Evolutionary conservation across 2,329 filamentous ascomycete species (phyloP).

Genomic region (Colletotrichum sojae): DNA sequence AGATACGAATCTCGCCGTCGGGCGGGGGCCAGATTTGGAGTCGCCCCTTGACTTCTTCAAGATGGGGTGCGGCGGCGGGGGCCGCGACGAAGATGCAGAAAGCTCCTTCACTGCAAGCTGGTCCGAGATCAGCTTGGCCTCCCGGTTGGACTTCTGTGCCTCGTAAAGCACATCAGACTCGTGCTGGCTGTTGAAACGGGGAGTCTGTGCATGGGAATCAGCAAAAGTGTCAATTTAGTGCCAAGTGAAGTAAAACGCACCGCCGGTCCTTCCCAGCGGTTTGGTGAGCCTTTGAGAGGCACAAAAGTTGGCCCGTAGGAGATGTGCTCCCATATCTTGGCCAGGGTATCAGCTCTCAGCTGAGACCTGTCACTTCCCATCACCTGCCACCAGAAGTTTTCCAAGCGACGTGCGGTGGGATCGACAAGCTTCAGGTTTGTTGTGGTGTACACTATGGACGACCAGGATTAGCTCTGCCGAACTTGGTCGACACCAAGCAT

Average conservation of each 20-base stretch:
- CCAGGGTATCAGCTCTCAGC: slow-evolving; percentile 67
- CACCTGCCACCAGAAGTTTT: slow-evolving; percentile 78
- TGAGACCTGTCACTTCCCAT: slow-evolving; percentile 71
- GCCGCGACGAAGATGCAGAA: slow-evolving; percentile 60
- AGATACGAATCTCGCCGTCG: slow-evolving; percentile 73
- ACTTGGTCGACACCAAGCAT: not conserved
- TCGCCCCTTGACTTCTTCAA: slow-evolving; percentile 71
- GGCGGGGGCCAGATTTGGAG: slow-evolving; percentile 66
- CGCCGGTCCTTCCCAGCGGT: slow-evolving; percentile 66
- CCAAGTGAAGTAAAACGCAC: slow-evolving; percentile 51
- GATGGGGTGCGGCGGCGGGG: slow-evolving; percentile 69
- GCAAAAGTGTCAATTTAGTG: slow-evolving; percentile 15
- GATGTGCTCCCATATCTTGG: slow-evolving; percentile 70
- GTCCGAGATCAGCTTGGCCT: slow-evolving; percentile 38
- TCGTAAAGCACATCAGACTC: slow-evolving; percentile 36
- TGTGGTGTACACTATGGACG: slow-evolving; percentile 68
- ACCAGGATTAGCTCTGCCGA: slow-evolving; percentile 12
- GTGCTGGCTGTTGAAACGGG: slow-evolving; percentile 40
- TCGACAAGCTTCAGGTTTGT: slow-evolving; percentile 72
- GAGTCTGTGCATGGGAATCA: slow-evolving; percentile 38
- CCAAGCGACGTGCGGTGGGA: slow-evolving; percentile 73
- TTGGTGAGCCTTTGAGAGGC: slow-evolving; percentile 66
- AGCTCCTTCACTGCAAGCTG: slow-evolving; percentile 45
- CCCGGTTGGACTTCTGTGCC: slow-evolving; percentile 33
- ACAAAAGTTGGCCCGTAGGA: slow-evolving; percentile 71